These are phyloP conservation scores for Saccharomyces uvarum DNA, from an alignment of 1,139 yeast species.

Conservation along the genomic window DNA sequence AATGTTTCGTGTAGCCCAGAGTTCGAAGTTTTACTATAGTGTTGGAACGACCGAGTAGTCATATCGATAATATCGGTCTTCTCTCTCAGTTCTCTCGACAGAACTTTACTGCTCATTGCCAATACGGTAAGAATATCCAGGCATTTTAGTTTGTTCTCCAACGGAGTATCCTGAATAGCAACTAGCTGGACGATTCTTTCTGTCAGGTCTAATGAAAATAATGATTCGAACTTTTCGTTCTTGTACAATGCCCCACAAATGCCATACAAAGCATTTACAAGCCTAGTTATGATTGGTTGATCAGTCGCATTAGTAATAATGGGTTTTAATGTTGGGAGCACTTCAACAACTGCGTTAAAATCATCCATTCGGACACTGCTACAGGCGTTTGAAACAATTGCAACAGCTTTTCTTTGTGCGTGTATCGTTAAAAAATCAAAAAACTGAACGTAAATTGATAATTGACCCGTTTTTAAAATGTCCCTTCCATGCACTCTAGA, in stretches of 20 bases:
- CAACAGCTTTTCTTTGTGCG: slow-evolving; percentile 77
- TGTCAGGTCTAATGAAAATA: slow-evolving; percentile 20
- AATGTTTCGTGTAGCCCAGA: slow-evolving; percentile 44
- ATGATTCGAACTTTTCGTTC: slow-evolving; percentile 15
- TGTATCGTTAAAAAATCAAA: slow-evolving; percentile 85
- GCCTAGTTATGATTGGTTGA: slow-evolving; percentile 18
- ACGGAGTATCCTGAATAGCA: slow-evolving; percentile 16
- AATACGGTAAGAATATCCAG: slow-evolving; percentile 25
- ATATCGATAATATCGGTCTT: slow-evolving; percentile 14
- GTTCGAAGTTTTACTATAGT: slow-evolving; percentile 16
- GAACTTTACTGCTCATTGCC: slow-evolving; percentile 13
- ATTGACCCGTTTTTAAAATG: slow-evolving; percentile 52
- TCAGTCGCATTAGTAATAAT: slow-evolving; percentile 58
- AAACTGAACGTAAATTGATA: slow-evolving; percentile 61
- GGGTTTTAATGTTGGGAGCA: slow-evolving; percentile 55
- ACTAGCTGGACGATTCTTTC: slow-evolving; percentile 18
- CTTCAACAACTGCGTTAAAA: slow-evolving; percentile 41
- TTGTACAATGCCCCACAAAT: slow-evolving; percentile 21
- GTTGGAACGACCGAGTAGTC: slow-evolving; percentile 17
- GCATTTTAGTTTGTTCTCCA: slow-evolving; percentile 23
- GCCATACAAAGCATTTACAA: slow-evolving; percentile 22
- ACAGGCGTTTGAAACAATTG: slow-evolving; percentile 73
- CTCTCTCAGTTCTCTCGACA: slow-evolving; percentile 16
- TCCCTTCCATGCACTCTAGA: slow-evolving; percentile 48
- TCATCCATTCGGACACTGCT: slow-evolving; percentile 40